Base-by-base conservation (phyloP, 805 yeast species). In the Ogataea methanolica region DNA sequence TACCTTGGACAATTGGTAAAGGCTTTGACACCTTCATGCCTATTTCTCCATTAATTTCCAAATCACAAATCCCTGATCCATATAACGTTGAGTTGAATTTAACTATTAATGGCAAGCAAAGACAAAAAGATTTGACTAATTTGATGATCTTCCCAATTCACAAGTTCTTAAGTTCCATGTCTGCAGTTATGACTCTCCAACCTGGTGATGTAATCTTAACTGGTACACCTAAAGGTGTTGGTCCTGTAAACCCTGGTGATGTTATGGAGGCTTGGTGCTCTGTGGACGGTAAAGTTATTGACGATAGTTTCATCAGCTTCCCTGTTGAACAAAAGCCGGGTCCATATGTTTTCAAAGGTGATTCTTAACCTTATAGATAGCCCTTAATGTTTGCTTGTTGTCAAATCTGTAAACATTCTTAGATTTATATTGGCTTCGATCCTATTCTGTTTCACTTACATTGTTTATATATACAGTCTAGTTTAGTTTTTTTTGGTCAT, bases 171-270 rank as follows among this genome's bases (percentile, higher is more conserved):
- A 76, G 86, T 46, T 79, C 85, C 44, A 85, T 91, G 81, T 85
- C 96, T 5, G 68, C 82, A n/a, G 82, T 88, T 58, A 92, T 92
- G 92, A 88, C 97, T 4, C 72, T 94, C 48, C 82, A 91, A 58
- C 83, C 88, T 45, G 97, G 97, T 31, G 99, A 94, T 61, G 75
- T 94, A 52, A 82, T 94, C 49, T 73, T 94, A 44, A 94, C 99
- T 1, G 99, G 99, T 16, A 94, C 99, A 1, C 99, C 99, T 41
- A 88, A 90, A 66, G 99, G 99, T 16, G 99, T 94, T n/a, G 97
- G 98, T 8, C 70, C 76, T 23, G 69, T 91, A 33, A 66, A 65
- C 6, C 87, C 96, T 0, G 98, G 97, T 9, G 98, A 94, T 62
- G 61, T 65, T 23, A 71, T 94, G 26, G 73, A 74, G 41, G 96